Evolutionary conservation across 2,329 filamentous ascomycete genomes (phyloP).

Genomic region (Ophiostoma himal-ulmi): DNA sequence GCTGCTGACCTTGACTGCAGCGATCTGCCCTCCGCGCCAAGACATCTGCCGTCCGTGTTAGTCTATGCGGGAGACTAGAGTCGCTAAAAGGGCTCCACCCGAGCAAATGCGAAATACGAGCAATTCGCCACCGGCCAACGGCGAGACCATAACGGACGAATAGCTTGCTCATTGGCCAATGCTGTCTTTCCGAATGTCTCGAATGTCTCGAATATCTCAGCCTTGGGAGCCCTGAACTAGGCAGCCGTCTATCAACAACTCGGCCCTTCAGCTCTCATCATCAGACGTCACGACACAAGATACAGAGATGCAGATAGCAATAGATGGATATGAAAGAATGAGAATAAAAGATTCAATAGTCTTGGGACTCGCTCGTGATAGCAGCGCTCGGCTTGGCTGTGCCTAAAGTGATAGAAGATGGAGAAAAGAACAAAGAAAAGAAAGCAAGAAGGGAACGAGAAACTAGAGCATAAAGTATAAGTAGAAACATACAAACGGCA

Average conservation of each 20-base stretch:
- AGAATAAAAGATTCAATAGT: neutral
- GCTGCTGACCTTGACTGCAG: neutral
- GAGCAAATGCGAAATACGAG: neutral
- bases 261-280: neutral
- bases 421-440: neutral
- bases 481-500: neutral
- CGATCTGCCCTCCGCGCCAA: neutral
- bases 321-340: too few species aligned
- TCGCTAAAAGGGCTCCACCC: neutral
- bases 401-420: neutral
- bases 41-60: neutral
- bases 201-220: too few species aligned
- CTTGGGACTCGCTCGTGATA: neutral
- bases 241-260: too few species aligned
- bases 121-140: neutral
- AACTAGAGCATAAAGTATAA: neutral
- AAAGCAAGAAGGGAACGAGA: neutral
- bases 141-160: neutral
- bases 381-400: neutral
- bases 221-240: too few species aligned
- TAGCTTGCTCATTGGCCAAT: too few species aligned
- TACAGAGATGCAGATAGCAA: neutral
- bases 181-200: too few species aligned
- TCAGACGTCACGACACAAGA: neutral
- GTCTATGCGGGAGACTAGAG: neutral